Evolutionary conservation across 1,284 basidiomycete genomes (phyloP), one percentile per base, ranked within the genome.

Genomic region (Porogramme epimiltina): DNA sequence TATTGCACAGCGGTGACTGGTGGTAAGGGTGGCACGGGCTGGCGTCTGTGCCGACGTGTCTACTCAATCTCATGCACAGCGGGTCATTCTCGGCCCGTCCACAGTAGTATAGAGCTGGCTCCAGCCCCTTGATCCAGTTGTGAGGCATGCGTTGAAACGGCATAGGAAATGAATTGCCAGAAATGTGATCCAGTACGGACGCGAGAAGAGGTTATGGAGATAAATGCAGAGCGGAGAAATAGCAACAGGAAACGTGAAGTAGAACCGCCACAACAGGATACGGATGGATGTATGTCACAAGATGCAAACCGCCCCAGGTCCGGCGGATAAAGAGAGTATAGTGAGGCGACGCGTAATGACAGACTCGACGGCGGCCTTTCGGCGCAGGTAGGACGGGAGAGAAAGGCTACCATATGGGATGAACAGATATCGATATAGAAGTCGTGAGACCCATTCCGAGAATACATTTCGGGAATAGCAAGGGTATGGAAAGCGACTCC

Each of bases 331-430:
- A 55, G 61, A 62, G 54, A 60, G 61, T 64, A 62, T 69, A 61
- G 73, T 31, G 63, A 64, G 67, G 62, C 67, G 67, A 66, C 63
- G 60, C 69, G 79, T 82, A 86, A 84, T 53, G 82, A 87, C 77
- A 64, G 82, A 81, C 80, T 80, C 75, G 64, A 69, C 39, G 69
- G 77, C 77, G 72, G 44, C 49, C 50, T 25, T 31, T 19, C 20
- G 54, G 41, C 51, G 45, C 58, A 45, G 49, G 56, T 61, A 58
- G 57, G 55, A 54, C 45, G 53, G 55, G 55, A 38, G 45, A 52
- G 47, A 60, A 54, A 47, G 65, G 66, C 72, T 73, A 59, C 59
- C 65, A 77, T 77, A 75, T 69, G 68, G 62, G 63, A 59, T 62
- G 54, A 56, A 60, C 53, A 57, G 38, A 60, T 54, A 52, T 57